phyloP scores from a whole-genome alignment of 2,329 filamentous ascomycete species.

The Immersiporthe knoxdaviesiana region DNA sequence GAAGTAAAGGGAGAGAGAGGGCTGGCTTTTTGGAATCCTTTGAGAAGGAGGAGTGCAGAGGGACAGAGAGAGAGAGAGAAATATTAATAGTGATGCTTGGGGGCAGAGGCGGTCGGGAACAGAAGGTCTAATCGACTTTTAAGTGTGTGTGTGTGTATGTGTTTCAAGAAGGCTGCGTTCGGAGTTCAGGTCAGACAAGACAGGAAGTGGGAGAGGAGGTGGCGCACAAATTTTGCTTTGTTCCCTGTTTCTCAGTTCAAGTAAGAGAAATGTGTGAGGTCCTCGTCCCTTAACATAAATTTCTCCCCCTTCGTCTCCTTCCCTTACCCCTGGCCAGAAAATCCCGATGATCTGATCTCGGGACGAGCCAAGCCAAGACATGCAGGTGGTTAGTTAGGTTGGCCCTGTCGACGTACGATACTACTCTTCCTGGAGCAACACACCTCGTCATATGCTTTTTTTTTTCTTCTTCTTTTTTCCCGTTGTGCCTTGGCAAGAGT shows the following conservation, averaged over 20 bases:
- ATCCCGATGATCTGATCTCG: conserved; percentile 11
- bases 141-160: not conserved
- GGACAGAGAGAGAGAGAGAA: not conserved
- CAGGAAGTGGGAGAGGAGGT: not conserved
- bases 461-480: not conserved
- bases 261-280: not conserved
- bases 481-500: conserved; percentile 2
- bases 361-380: conserved; percentile 10
- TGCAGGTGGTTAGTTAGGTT: not conserved
- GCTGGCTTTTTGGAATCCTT: not conserved
- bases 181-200: not conserved
- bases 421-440: not conserved
- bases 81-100: not conserved
- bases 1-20: not conserved
- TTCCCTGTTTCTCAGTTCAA: not conserved
- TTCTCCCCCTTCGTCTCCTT: not conserved
- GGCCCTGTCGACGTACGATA: not conserved
- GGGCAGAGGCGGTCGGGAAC: not conserved
- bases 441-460: not conserved
- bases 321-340: conserved; percentile 2
- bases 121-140: not conserved
- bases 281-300: conserved; percentile 11
- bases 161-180: not conserved
- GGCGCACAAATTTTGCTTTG: not conserved
- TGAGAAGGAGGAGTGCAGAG: not conserved